Percentiles rank a stretch among this genome's conserved stretches.
These are phyloP conservation scores for Xanthoconium stramineum DNA, from an alignment of 768 basidiomycete genomes.

Conservation along the genomic window DNA sequence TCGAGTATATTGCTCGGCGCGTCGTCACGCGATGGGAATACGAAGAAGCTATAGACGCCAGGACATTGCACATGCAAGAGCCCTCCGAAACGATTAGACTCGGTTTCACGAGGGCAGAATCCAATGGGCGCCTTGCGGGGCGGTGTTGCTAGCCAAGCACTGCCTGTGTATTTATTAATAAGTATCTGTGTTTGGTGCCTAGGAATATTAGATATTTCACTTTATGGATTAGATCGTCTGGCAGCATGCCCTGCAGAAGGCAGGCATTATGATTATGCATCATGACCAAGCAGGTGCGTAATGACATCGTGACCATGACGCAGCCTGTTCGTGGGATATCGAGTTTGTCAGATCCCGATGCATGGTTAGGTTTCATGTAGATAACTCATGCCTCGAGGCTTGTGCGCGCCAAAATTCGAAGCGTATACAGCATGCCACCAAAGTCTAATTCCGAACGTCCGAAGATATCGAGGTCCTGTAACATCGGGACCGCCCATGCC, in stretches of 20 bases:
- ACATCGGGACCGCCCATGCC: too few relatives aligned
- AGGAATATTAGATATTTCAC: not conserved
- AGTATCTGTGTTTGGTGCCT: not conserved
- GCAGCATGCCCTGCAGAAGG: not conserved
- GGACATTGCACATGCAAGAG: slow-evolving; percentile 40
- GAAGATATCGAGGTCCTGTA: too few relatives aligned
- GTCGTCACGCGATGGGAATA: slow-evolving; percentile 65
- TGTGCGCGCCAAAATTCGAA: not conserved
- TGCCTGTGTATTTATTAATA: slow-evolving; percentile 18
- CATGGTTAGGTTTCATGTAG: not conserved
- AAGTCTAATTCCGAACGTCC: not conserved
- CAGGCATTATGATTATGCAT: too few relatives aligned
- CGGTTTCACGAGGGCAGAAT: slow-evolving; percentile 16
- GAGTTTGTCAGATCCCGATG: not conserved
- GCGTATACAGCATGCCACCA: not conserved
- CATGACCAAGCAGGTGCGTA: not conserved
- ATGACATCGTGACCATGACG: not conserved
- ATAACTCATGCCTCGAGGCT: not conserved
- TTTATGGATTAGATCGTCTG: not conserved
- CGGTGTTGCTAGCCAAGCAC: slow-evolving; percentile 18
- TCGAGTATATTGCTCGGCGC: slow-evolving; percentile 65
- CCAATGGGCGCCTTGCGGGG: slow-evolving; percentile 4
- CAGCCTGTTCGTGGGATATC: not conserved
- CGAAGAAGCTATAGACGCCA: slow-evolving; percentile 54
- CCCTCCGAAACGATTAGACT: slow-evolving; percentile 38